phyloP scores from a whole-genome alignment of 169 alveolate species.

The Babesia gibsoni region DNA sequence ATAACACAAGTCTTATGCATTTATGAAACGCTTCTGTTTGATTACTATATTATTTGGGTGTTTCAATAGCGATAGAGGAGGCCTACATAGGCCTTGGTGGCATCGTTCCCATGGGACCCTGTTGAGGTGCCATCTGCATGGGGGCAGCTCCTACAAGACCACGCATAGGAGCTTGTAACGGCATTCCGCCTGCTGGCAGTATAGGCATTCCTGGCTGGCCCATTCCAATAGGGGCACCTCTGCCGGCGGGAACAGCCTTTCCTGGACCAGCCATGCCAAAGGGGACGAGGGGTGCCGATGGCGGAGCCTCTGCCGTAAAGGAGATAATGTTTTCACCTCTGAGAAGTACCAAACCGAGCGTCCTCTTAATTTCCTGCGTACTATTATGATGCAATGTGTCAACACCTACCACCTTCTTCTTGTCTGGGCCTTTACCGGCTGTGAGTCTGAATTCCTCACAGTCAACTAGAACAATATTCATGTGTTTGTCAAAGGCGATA shows the following conservation, averaged over 20 bases:
- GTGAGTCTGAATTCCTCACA: conserved; percentile 96
- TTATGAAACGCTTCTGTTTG: too few relatives aligned
- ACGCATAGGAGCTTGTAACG: conserved; percentile 67
- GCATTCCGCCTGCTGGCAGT: conserved; percentile 32
- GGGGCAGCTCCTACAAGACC: conserved; percentile 72
- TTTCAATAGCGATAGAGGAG: too few relatives aligned
- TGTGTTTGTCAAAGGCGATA: conserved; percentile 98
- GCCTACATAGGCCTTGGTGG: conserved; percentile 58
- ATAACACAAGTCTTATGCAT: too few relatives aligned
- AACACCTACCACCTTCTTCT: conserved; percentile 46
- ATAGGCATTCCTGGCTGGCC: conserved; percentile 61
- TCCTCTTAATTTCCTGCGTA: conserved; percentile 90
- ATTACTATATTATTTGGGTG: too few relatives aligned
- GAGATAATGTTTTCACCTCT: conserved; percentile 98
- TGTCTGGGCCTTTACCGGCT: conserved; percentile 66
- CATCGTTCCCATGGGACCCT: conserved; percentile 51
- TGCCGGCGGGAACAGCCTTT: conserved; percentile 72
- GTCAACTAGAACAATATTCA: conserved; percentile 96
- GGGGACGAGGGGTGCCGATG: conserved; percentile 68
- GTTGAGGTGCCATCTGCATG: conserved; percentile 60
- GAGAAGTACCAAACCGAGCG: conserved; percentile 92
- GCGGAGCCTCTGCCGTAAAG: conserved; percentile 97
- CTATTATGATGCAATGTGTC: background rate
- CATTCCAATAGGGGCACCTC: conserved; percentile 67
- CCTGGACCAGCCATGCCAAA: conserved; percentile 69